Percentiles rank a stretch among this genome's conserved stretches.
phyloP scores from a whole-genome alignment of 805 yeast genomes.

The Candida schatavii region DNA sequence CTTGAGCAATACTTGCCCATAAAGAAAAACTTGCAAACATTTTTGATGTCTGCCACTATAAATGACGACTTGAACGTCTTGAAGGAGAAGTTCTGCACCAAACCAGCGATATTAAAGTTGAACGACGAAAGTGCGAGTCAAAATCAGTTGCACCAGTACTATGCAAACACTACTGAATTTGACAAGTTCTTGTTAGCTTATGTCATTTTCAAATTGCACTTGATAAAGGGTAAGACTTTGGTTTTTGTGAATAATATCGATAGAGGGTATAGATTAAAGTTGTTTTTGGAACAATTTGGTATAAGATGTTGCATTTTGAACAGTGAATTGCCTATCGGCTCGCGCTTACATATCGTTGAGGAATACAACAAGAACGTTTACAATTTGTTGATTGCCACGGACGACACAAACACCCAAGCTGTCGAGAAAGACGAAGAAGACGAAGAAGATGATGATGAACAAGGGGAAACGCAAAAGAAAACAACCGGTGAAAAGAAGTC shows the following conservation, averaged over 20 bases:
- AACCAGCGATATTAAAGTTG: constrained; percentile 77
- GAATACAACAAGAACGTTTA: constrained; percentile 90
- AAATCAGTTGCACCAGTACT: constrained; percentile 74
- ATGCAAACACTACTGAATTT: constrained; percentile 80
- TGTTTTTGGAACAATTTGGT: constrained; percentile 94
- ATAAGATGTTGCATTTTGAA: constrained; percentile 83
- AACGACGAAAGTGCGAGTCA: constrained; percentile 64
- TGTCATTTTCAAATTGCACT: constrained; percentile 82
- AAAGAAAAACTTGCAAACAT: constrained; percentile 77
- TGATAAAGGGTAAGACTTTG: constrained; percentile 88
- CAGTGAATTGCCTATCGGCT: constrained; percentile 88
- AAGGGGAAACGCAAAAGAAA: constrained; percentile 6
- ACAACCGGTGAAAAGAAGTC: constrained; percentile 16
- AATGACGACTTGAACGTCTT: constrained; percentile 79
- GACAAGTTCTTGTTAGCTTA: constrained; percentile 90
- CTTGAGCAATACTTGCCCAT: constrained; percentile 66
- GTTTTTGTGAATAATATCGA: constrained; percentile 92
- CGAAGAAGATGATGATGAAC: constrained; percentile 26
- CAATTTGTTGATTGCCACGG: constrained; percentile 88
- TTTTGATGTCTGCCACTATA: constrained; percentile 94
- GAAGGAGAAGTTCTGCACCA: constrained; percentile 75
- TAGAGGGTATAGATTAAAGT: constrained; percentile 87
- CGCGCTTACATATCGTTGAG: constrained; percentile 92
- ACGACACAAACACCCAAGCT: constrained; percentile 68
- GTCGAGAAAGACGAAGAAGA: constrained; percentile 50